Evolutionary conservation across 2,329 filamentous ascomycete genomes (phyloP), one percentile per base, ranked within the genome.

Genomic region (Ambrosiella cleistominuta): DNA sequence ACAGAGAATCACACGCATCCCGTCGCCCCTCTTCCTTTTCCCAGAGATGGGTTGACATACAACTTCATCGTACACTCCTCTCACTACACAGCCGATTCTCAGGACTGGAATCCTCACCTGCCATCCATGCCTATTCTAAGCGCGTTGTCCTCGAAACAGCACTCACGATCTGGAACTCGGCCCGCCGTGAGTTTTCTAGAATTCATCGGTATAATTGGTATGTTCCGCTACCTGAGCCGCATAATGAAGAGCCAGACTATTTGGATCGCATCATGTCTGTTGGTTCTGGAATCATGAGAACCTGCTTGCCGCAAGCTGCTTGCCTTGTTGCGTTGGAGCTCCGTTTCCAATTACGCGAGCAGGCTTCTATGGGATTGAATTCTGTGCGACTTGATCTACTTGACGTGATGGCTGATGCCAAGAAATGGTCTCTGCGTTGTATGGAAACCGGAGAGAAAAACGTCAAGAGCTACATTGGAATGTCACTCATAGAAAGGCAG

Each of bases 81-180:
- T 69, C 74, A 0, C 69, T 85, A 0, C 81, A 85, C 63, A 68
- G 76, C 1, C 76, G 76, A 0, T 81, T 73, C 63, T 72, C 75
- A 35, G 65, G 65, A 0, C 64, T 68, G 0, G 68, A 73, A 1
- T 65, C 72, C 1, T 65, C 65, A 0, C 68, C 77, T 3, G 68
- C 73, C 0, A 64, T 69, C 2, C 80, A 74, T 60, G 74, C 75
- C 0, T 80, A 72, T 60, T 78, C 78, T 0, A 66, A 75, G 0
- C 75, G 73, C 49, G 70, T 73, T 0, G 67, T 73, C 0, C 62
- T 77, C 5, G 78, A 81, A 6, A 69, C 69, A 0, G 69, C 74
- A 0, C 66, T 77, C 12, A 75, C 74, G 50, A 64, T 76, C 1
- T 79, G 74, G 72, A 66, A 64, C 40, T 63, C 69, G 0, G 66